Evolutionary conservation across 2,329 filamentous ascomycete genomes (phyloP).

Genomic region (Nemania sp.): DNA sequence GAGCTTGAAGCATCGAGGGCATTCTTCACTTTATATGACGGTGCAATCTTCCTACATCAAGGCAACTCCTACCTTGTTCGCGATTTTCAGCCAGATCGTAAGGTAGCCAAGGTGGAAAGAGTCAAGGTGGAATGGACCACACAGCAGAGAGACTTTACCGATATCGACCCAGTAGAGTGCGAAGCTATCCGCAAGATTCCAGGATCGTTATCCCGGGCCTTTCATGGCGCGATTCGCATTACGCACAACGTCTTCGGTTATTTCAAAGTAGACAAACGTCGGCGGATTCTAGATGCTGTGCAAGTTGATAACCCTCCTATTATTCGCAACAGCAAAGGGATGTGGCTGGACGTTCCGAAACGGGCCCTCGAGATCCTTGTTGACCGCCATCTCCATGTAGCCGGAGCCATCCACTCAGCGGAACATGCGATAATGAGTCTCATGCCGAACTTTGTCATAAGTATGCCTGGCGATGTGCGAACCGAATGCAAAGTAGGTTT

Average conservation of each 20-base stretch:
- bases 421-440: slow-evolving; percentile 88
- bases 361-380: slow-evolving; percentile 77
- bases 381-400: slow-evolving; percentile 73
- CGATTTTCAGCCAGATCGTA: slow-evolving; percentile 79
- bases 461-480: slow-evolving; percentile 85
- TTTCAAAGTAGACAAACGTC: slow-evolving; percentile 90
- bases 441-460: slow-evolving; percentile 88
- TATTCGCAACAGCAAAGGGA: slow-evolving; percentile 79
- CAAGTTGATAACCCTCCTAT: slow-evolving; percentile 93
- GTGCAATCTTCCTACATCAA: slow-evolving; percentile 95
- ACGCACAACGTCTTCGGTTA: slow-evolving; percentile 91
- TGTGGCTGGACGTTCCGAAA: slow-evolving; percentile 93
- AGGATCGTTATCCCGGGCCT: slow-evolving; percentile 68
- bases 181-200: slow-evolving; percentile 78
- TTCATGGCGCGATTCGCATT: slow-evolving; percentile 84
- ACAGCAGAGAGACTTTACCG: slow-evolving; percentile 87
- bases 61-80: slow-evolving; percentile 91
- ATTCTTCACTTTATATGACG: slow-evolving; percentile 94
- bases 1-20: slow-evolving; percentile 96
- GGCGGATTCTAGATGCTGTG: slow-evolving; percentile 86
- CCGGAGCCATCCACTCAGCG: slow-evolving; percentile 89
- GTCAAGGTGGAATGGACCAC: slow-evolving; percentile 97
- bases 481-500: slow-evolving; percentile 90
- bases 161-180: slow-evolving; percentile 90
- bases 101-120: slow-evolving; percentile 82